Evolutionary conservation across 768 basidiomycete genomes (phyloP), one percentile per base, ranked within the genome.

Genomic region (Tricholoma sp.): DNA sequence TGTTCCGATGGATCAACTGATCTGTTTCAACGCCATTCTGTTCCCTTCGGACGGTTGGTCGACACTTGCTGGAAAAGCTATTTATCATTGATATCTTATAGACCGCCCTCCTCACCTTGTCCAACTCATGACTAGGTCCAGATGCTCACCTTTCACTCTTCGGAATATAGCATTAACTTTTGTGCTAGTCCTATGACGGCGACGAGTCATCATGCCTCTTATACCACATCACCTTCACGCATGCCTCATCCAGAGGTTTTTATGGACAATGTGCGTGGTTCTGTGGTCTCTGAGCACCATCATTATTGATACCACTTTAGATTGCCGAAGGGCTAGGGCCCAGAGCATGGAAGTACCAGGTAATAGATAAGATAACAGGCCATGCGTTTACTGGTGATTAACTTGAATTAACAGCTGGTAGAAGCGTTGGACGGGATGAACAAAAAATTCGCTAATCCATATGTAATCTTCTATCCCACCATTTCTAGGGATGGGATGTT

Each of bases 181-280:
- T 54, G 44, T 36, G 31, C 18, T 58, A 81, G 80, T 60, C 76
- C 76, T 2, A 75, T 78, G 70, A 67, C 76, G 53, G 63, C 73
- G n/a, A 69, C 74, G 15, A 70, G 74, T 55, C 76, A 78, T 47
- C 78, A 80, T 57, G 71, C 71, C 12, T 69, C 76, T 10, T 78
- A 78, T 53, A 75, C 75, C 44, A 66, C 72, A 54, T 70, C 76
- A 29, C 77, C 78, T 32, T 72, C 82, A 47, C 83, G 85, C 52
- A 80, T 89, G 76, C 90, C 90, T 0, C 90, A 92, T 68, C 90
- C 90, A 10, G 89, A 91, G 68, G 81, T 89, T 41, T 83, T 88
- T 66, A 92, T 92, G 89, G 88, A 91, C 70, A 88, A 86, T 70
- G 80, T 80, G 62, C 57, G 74, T 65, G 8, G 58, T 52, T 39